Base-by-base conservation (phyloP, 78 protist species). In the Emiliania huxleyi region DNA sequence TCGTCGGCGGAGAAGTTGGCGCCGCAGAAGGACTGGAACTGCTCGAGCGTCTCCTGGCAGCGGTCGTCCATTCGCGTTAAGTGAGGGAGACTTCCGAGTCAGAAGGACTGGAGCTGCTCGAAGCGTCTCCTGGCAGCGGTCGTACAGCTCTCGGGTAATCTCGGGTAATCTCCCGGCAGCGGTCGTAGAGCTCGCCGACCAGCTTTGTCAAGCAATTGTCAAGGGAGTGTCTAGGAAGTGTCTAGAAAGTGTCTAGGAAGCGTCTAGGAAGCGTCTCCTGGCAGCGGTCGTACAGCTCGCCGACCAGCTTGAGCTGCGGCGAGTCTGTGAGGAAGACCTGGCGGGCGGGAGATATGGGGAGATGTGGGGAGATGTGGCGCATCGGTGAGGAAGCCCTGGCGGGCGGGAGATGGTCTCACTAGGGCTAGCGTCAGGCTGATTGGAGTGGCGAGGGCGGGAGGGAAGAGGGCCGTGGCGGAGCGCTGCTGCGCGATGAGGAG, bases 41-140 rank as follows among this genome's bases (percentile, higher is more conserved):
- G 35, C 48, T 95, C 25, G 3, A 95, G 43, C 40, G 96, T 94
- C 33, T 93, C 95, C 55, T 95, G 96, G 88, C 95, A 94, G n/a
- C n/a, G n/a, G n/a, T n/a, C n/a, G n/a, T n/a, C n/a, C n/a, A n/a
- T n/a, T n/a, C n/a, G n/a, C n/a, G n/a, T n/a, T n/a, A n/a, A n/a
- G n/a, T n/a, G n/a, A n/a, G n/a, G n/a, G n/a, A n/a, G n/a, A n/a
- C n/a, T n/a, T n/a, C n/a, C n/a, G n/a, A n/a, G n/a, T n/a, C n/a
- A 5, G 45, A 75, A 38, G 19, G 46, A 0, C 79, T 25, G 35
- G 71, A 12, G 5, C 43, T 23, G 35, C 48, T 95, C 25, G 3
- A n/a, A 95, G 45, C 25, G 96, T 94, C 35, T 93, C 96, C 56
- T 95, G 96, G 90, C 96, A 94, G 40, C 95, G 95, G 90, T 95